phyloP scores from a whole-genome alignment of 164 flowering plant species.

The Nymphaea thermarum region DNA sequence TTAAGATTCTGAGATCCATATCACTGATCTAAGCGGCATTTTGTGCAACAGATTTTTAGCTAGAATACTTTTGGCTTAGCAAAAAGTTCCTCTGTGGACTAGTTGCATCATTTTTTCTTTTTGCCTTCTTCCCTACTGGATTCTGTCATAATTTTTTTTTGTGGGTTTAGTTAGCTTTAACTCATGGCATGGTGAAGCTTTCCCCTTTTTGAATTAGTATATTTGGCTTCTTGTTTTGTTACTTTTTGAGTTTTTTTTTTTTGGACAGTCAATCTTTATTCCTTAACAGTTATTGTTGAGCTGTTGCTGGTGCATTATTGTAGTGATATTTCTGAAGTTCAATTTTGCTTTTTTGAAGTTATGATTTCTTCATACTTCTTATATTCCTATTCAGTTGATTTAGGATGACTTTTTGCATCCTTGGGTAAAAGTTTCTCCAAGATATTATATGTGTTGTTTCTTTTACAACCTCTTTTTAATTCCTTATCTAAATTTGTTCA shows the following conservation, averaged over 20 bases:
- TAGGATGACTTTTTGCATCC: neutral
- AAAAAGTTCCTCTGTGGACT: too few relatives aligned
- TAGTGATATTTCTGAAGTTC: neutral
- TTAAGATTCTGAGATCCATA: too few relatives aligned
- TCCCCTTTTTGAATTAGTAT: neutral
- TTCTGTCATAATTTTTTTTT: neutral
- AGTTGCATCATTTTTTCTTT: neutral
- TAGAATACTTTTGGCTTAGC: too few relatives aligned
- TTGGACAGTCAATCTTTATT: too few relatives aligned
- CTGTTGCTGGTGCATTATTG: neutral
- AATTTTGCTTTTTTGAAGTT: neutral
- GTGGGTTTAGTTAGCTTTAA: neutral
- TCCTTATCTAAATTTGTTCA: constrained; percentile 12
- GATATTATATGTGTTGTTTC: neutral
- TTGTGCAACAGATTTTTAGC: too few relatives aligned
- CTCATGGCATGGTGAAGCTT: neutral
- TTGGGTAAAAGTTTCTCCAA: neutral
- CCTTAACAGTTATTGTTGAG: neutral
- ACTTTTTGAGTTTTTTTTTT: neutral
- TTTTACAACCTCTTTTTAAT: neutral
- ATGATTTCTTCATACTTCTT: neutral
- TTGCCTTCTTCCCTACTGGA: neutral
- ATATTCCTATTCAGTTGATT: neutral
- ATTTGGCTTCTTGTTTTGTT: neutral
- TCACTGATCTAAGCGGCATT: too few relatives aligned